phyloP scores from a whole-genome alignment of 139 green algal genomes.

The Coelastrella sp. region DNA sequence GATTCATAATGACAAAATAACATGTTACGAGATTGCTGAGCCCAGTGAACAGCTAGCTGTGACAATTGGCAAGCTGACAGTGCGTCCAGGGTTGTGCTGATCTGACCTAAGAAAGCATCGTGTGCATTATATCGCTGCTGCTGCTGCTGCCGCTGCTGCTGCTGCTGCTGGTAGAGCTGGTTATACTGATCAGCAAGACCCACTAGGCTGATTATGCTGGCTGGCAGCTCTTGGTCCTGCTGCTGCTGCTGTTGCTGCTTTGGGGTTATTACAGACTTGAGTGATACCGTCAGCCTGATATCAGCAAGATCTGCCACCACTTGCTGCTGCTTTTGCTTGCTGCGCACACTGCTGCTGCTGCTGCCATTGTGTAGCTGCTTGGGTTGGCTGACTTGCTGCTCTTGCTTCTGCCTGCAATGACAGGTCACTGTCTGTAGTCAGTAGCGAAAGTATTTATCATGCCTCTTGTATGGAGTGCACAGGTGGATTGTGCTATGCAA shows the following conservation, averaged over 20 bases:
- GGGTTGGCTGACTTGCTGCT: too few relatives aligned
- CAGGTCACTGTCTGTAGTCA: too few relatives aligned
- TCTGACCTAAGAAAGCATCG: background rate
- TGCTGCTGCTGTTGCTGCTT: conserved; percentile 12
- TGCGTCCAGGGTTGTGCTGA: background rate
- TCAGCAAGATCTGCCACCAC: background rate
- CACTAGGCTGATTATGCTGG: background rate
- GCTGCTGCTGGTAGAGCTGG: background rate
- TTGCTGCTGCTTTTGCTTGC: conserved; percentile 24
- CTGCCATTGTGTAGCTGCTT: too few relatives aligned
- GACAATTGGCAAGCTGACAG: background rate
- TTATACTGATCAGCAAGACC: background rate
- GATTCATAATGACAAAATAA: background rate
- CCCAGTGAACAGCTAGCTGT: background rate
- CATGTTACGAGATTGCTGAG: background rate
- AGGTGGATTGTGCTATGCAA: too few relatives aligned
- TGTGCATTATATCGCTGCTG: background rate
- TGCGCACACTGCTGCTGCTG: background rate
- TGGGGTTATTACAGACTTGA: background rate
- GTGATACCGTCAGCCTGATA: background rate
- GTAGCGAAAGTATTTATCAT: too few relatives aligned
- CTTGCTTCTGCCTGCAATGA: too few relatives aligned
- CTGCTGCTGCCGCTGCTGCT: conserved; percentile 13
- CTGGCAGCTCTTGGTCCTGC: conserved; percentile 7
- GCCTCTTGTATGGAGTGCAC: too few relatives aligned